A percentile compares a stretch with the other conserved stretches of the same genome.
Evolutionary conservation across 148 eudicot species (phyloP).

Genomic region (Chenopodium formosanum): DNA sequence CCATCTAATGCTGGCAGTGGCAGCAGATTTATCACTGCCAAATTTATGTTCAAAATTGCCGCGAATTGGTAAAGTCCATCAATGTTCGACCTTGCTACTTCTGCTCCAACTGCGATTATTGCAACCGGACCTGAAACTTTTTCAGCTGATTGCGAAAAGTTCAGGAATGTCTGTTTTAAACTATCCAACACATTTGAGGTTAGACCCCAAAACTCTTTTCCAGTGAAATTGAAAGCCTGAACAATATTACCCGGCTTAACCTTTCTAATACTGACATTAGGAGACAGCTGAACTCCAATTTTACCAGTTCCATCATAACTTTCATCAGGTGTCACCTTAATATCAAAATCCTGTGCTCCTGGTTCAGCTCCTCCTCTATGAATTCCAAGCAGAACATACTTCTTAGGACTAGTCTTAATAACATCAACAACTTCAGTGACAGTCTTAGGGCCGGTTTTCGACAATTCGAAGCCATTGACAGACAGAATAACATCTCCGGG

Average conservation of each 20-base stretch:
- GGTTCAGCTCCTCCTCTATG: slow-evolving; percentile 34
- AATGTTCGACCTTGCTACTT: slow-evolving; percentile 82
- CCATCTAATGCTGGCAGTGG: slow-evolving; percentile 98
- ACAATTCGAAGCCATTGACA: slow-evolving; percentile 54
- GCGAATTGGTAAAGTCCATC: slow-evolving; percentile 93
- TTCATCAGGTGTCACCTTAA: slow-evolving; percentile 76
- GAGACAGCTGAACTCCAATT: slow-evolving; percentile 90
- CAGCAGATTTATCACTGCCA: slow-evolving; percentile 90
- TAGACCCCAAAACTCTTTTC: slow-evolving; percentile 80
- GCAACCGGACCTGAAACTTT: slow-evolving; percentile 97
- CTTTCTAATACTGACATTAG: slow-evolving; percentile 60
- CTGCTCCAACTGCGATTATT: slow-evolving; percentile 96
- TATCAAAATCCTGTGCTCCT: slow-evolving; percentile 34
- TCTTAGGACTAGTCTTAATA: slow-evolving; percentile 64
- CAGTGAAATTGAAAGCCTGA: slow-evolving; percentile 60
- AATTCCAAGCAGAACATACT: slow-evolving; percentile 58
- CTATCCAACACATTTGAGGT: slow-evolving; percentile 71
- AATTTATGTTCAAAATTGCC: slow-evolving; percentile 80
- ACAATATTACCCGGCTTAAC: slow-evolving; percentile 49
- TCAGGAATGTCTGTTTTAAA: slow-evolving; percentile 80
- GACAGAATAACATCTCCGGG: slow-evolving; percentile 81
- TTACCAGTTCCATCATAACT: slow-evolving; percentile 78
- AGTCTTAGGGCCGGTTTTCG: slow-evolving; percentile 50
- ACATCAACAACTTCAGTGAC: slow-evolving; percentile 76
- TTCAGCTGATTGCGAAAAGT: slow-evolving; percentile 79